Conservation (phyloP, 768 basidiomycete genomes). For the Collybia sordida region DNA sequence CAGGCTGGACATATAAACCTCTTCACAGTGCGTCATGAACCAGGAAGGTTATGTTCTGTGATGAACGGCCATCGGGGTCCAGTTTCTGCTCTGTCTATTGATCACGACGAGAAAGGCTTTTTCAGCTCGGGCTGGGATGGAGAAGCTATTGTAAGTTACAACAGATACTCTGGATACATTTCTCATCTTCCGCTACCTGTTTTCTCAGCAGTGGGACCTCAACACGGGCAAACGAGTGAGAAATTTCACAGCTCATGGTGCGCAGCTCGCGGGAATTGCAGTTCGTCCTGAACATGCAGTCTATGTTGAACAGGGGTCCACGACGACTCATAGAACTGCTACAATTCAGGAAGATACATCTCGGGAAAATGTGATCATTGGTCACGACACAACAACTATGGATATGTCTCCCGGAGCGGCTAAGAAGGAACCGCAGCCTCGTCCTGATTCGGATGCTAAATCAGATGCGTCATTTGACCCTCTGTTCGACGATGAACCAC, state of each 20-base stretch:
- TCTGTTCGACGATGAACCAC: constrained; percentile 85
- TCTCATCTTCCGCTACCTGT: constrained; percentile 10
- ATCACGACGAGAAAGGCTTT: constrained; percentile 80
- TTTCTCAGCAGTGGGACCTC: constrained; percentile 91
- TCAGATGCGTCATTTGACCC: constrained; percentile 87
- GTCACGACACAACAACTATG: constrained; percentile 15
- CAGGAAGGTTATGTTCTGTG: constrained; percentile 73
- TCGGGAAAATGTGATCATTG: constrained; percentile 12
- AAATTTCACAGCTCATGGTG: constrained; percentile 76
- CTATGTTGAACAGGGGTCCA: constrained; percentile 26
- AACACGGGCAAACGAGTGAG: constrained; percentile 83
- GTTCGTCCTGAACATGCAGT: constrained; percentile 61
- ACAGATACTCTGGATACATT: background rate
- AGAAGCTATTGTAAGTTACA: constrained; percentile 67
- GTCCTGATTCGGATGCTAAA: constrained; percentile 54
- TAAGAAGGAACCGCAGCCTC: constrained; percentile 10
- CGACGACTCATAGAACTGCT: constrained; percentile 2
- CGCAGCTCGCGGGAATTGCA: constrained; percentile 81
- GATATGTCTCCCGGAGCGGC: constrained; percentile 9
- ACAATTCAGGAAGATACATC: constrained; percentile 6
- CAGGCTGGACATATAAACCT: constrained; percentile 92
- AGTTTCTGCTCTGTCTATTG: constrained; percentile 81
- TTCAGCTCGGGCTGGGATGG: constrained; percentile 97
- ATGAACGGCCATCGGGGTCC: constrained; percentile 78
- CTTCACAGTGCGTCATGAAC: constrained; percentile 90